phyloP scores from a whole-genome alignment of 108 stramenopile genomes.

The Hondaea fermentalgiana region DNA sequence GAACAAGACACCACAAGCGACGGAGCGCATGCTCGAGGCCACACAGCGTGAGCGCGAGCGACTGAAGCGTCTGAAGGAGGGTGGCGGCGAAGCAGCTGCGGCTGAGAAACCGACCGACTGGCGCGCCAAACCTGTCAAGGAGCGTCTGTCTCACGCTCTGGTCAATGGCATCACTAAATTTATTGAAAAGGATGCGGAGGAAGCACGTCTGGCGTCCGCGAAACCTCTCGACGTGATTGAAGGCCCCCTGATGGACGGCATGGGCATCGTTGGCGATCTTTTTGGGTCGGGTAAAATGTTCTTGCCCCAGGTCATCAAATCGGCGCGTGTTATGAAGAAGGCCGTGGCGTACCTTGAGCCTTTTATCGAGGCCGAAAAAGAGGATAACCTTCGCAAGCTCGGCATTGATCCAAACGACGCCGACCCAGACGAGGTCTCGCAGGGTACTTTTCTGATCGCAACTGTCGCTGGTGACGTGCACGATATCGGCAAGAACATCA shows the following conservation, averaged over 20 bases:
- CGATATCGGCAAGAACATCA: constrained; percentile 99
- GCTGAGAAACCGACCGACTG: constrained; percentile 66
- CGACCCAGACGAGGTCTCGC: constrained; percentile 75
- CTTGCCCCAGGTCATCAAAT: constrained; percentile 99
- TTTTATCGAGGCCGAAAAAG: constrained; percentile 99
- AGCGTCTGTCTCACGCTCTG: constrained; percentile 86
- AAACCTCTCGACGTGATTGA: constrained; percentile 94
- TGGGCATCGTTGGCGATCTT: constrained; percentile 97
- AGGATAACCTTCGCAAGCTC: constrained; percentile 60
- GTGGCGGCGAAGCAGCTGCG: constrained; percentile 45
- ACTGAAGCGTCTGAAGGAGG: constrained; percentile 63
- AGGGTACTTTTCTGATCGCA: constrained; percentile 94
- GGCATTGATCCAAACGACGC: constrained; percentile 75
- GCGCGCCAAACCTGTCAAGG: constrained; percentile 69
- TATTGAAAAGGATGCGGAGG: constrained; percentile 77
- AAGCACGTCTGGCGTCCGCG: constrained; percentile 55
- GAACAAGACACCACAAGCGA: constrained; percentile 64
- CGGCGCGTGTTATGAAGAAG: constrained; percentile 99
- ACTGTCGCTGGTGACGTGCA: constrained; percentile 99
- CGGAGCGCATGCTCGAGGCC: constrained; percentile 79
- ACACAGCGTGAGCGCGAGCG: constrained; percentile 72
- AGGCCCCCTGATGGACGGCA: constrained; percentile 98
- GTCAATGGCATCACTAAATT: constrained; percentile 95
- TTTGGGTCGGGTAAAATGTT: constrained; percentile 99
- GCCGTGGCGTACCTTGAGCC: constrained; percentile 96